Percentiles rank a stretch among this genome's conserved stretches.
Evolutionary conservation across 345 rosid genomes (phyloP).

Genomic region (Rhodomyrtus tomentosa): DNA sequence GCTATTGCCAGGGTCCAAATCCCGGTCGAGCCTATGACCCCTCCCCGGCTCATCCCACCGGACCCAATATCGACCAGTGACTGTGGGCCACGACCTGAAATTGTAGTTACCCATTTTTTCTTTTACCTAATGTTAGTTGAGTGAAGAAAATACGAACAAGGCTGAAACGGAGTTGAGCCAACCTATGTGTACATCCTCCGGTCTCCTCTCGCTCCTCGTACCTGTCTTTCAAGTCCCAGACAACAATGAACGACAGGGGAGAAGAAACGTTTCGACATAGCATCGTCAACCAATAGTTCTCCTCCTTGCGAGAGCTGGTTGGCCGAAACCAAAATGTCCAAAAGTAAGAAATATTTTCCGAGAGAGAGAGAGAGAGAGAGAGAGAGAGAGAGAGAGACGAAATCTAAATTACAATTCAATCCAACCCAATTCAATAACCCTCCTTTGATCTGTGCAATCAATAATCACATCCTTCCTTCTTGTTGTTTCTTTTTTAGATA

Average conservation of each 20-base stretch:
- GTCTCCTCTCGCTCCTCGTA: neutral
- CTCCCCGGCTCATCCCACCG: neutral
- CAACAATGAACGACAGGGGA: neutral
- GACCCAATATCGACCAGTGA: neutral
- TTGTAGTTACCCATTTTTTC: neutral
- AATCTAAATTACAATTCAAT: neutral
- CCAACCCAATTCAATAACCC: neutral
- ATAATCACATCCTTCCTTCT: neutral
- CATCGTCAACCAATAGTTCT: neutral
- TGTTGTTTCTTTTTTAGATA: neutral
- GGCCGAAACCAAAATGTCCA: neutral
- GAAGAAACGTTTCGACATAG: neutral
- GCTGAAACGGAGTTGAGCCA: neutral
- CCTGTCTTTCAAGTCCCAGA: neutral
- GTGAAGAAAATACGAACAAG: neutral
- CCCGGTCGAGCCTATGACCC: neutral
- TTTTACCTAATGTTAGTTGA: neutral
- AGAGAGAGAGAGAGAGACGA: neutral
- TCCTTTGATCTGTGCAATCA: neutral
- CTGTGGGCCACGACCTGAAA: neutral
- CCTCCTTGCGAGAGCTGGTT: neutral
- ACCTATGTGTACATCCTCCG: neutral
- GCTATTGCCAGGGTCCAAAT: too few species aligned
- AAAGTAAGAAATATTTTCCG: neutral
- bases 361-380: neutral